Base-by-base conservation (phyloP, 1,284 basidiomycete species). In the Vanrija sp. region DNA sequence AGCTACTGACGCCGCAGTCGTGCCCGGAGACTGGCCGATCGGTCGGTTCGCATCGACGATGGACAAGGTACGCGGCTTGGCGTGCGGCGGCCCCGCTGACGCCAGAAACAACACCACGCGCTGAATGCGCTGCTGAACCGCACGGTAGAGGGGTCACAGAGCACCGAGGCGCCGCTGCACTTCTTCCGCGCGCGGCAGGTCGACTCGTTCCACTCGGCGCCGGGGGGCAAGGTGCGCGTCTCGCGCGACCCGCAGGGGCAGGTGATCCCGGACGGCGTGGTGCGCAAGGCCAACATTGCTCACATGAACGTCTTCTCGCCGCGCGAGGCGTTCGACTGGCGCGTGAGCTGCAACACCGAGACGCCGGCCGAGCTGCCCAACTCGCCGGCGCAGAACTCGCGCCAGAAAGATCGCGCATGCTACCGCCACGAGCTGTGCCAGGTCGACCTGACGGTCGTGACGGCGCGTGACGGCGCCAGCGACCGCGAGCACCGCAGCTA, bases 361-460 rank as follows among this genome's bases (percentile, higher is more conserved):
- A 80, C 69, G 47, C 75, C 75, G 57, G 65, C 72, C 49, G 58
- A 72, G 18, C 65, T 76, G 52, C 76, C 71, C 23, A 54, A 54
- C 6, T 66, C 61, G 4, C 71, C 80, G 5, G 76, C 85, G 0
- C 80, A 80, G 2, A 78, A 82, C 62, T 81, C 82, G 28, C 83
- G 90, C 58, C 82, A 83, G 77, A 98, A 96, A 78, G 92, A 98
- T 74, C 82, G 96, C 38, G 81, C 97, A 68, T 90, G 89, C 64
- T 98, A 98, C 73, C 79, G 85, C 2, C 94, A 98, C 75, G 91
- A 97, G 76, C 86, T 94, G 60, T 92, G 91, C 72, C 83, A 83
- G 64, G 87, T 98, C 61, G 95, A 98, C 77, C 81, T 98, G 46
- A 98, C 95, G 0, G 91, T 94, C 73, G 95, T 98, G 48, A 85